These are phyloP conservation scores for Vaccinium macrocarpon DNA, from an alignment of 148 eudicot species.

Conservation along the genomic window DNA sequence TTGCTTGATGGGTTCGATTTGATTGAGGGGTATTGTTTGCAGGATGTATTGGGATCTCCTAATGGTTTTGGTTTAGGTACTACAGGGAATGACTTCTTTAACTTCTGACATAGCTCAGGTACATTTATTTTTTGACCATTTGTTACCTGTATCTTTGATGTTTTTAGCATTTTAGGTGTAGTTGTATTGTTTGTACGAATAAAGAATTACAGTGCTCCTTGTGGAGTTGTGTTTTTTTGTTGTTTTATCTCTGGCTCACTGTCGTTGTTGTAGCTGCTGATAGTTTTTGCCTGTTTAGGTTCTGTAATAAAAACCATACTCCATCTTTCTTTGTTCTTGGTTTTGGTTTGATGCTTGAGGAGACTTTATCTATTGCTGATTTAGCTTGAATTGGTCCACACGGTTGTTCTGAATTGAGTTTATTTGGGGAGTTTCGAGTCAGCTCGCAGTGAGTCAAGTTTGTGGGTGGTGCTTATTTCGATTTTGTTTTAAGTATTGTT, in stretches of 20 bases:
- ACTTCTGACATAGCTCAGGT: slow-evolving; percentile 22
- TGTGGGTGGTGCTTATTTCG: background rate
- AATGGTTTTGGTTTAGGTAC: slow-evolving; percentile 18
- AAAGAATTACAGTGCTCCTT: background rate
- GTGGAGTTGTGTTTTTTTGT: background rate
- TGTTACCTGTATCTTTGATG: background rate
- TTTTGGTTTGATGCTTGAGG: background rate
- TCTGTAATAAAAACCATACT: slow-evolving; percentile 9
- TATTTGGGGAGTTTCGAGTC: background rate
- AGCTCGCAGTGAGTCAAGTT: background rate
- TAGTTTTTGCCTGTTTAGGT: background rate
- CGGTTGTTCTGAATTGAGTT: background rate
- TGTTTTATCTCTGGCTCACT: background rate
- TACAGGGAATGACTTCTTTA: slow-evolving; percentile 34
- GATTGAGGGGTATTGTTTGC: slow-evolving; percentile 28
- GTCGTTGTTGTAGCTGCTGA: background rate
- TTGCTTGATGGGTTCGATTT: slow-evolving; percentile 41
- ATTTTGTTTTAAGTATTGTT: too few relatives aligned
- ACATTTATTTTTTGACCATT: background rate
- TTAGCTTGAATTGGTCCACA: background rate
- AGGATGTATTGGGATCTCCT: slow-evolving; percentile 28
- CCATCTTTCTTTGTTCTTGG: background rate
- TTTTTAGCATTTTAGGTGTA: background rate
- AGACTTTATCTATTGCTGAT: background rate
- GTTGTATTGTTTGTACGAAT: background rate